A percentile compares a stretch with the other conserved stretches of the same genome.
Conservation (phyloP, 148 eudicot genomes). For the Amaranthus hypochondriacus region DNA sequence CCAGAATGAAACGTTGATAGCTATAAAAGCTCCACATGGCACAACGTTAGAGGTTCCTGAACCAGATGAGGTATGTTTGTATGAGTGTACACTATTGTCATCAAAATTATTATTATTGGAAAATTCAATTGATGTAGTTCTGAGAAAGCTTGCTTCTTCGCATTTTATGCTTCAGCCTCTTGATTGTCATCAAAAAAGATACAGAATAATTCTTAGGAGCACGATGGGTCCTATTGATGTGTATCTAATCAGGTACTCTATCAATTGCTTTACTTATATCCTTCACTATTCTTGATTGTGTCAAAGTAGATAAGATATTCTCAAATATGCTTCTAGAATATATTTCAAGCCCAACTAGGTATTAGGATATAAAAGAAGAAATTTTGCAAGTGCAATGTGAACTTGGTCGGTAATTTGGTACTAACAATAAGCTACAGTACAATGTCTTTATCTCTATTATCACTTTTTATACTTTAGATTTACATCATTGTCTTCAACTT, state of each 20-base stretch:
- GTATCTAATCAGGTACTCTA: slow-evolving; percentile 82
- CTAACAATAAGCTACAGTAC: background rate
- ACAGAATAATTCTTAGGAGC: slow-evolving; percentile 86
- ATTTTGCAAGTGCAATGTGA: no score
- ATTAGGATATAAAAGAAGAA: no score
- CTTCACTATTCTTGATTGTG: background rate
- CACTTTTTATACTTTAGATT: background rate
- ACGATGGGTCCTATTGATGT: slow-evolving; percentile 99
- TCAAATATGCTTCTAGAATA: background rate
- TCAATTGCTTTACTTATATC: background rate
- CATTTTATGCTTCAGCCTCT: slow-evolving; percentile 48
- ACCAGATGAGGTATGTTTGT: slow-evolving; percentile 61
- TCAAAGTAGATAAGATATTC: background rate
- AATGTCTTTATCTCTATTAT: background rate
- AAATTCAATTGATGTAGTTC: background rate
- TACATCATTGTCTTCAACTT: background rate
- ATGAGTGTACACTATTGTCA: background rate
- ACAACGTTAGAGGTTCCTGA: slow-evolving; percentile 98
- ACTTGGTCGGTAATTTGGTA: no score
- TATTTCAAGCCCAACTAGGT: background rate
- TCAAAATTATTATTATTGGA: background rate
- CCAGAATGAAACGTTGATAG: slow-evolving; percentile 95
- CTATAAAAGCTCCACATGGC: slow-evolving; percentile 97
- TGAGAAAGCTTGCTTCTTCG: slow-evolving; percentile 13
- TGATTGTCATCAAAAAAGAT: slow-evolving; percentile 88